These are phyloP conservation scores for Acanthamoeba culbertsoni DNA, from an alignment of 208 protist species.

Conservation along the genomic window DNA sequence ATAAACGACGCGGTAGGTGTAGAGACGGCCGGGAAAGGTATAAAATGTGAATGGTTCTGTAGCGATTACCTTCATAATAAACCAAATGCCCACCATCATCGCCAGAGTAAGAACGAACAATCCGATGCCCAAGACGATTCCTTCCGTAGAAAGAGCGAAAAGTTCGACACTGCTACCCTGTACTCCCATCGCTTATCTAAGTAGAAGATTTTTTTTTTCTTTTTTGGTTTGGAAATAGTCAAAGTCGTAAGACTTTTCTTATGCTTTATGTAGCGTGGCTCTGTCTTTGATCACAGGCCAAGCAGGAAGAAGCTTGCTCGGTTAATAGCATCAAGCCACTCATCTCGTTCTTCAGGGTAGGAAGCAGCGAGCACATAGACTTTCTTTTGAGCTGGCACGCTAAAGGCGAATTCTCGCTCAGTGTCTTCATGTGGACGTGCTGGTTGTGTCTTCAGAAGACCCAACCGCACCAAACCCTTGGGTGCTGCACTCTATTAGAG, in stretches of 20 bases:
- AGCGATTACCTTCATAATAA: not conserved
- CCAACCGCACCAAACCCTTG: not conserved
- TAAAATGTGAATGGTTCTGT: conserved; percentile 8
- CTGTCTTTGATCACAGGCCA: not conserved
- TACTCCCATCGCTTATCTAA: not conserved
- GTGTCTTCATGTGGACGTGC: not conserved
- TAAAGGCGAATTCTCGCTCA: not conserved
- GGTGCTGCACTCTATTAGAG: not conserved
- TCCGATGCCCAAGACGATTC: not conserved
- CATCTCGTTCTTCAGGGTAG: not conserved
- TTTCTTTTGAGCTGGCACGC: not conserved
- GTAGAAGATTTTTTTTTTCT: not conserved
- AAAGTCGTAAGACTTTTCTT: not conserved
- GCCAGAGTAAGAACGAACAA: not conserved
- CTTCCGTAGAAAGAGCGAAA: not conserved
- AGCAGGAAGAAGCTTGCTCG: not conserved
- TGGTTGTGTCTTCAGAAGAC: not conserved
- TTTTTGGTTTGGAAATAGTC: not conserved
- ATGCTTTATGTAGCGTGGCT: not conserved
- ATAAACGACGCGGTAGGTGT: not conserved
- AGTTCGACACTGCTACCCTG: not conserved
- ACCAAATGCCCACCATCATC: conserved; percentile 1
- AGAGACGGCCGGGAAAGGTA: not conserved
- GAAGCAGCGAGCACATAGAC: not conserved
- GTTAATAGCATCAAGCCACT: not conserved